Percentiles rank a stretch among this genome's conserved stretches.
phyloP scores from a whole-genome alignment of 2,329 filamentous ascomycete genomes.

The Epichloe typhina region DNA sequence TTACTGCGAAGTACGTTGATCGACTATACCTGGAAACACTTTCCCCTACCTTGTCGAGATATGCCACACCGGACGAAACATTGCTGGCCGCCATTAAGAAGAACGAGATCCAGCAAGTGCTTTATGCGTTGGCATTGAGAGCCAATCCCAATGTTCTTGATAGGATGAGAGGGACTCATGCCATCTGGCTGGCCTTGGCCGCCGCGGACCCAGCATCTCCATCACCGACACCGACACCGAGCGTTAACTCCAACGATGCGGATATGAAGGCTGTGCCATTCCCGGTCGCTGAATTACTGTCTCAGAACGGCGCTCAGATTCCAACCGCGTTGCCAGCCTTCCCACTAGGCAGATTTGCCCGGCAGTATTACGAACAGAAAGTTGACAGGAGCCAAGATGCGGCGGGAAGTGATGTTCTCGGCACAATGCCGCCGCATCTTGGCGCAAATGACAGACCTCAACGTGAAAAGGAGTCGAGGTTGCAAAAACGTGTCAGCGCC shows the following conservation, averaged over 20 bases:
- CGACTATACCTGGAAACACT: constrained; percentile 68
- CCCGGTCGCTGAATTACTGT: constrained; percentile 75
- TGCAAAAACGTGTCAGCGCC: constrained; percentile 70
- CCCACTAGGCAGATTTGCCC: constrained; percentile 67
- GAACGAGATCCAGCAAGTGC: constrained; percentile 86
- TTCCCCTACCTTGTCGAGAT: constrained; percentile 61
- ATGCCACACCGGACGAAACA: constrained; percentile 70
- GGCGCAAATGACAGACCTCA: constrained; percentile 36
- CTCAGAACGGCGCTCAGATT: constrained; percentile 89
- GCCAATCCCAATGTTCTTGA: constrained; percentile 82
- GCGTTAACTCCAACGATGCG: constrained; percentile 28
- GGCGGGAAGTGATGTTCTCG: constrained; percentile 41
- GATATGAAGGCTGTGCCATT: constrained; percentile 54
- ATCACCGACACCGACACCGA: constrained; percentile 33
- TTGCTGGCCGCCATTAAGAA: constrained; percentile 87
- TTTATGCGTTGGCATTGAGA: constrained; percentile 75
- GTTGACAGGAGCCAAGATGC: constrained; percentile 32
- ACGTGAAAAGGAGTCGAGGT: constrained; percentile 51
- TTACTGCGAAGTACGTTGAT: constrained; percentile 89
- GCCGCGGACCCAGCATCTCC: constrained; percentile 84
- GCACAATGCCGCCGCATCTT: constrained; percentile 40
- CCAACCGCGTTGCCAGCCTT: constrained; percentile 65
- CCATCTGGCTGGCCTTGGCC: constrained; percentile 80
- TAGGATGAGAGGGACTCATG: constrained; percentile 75
- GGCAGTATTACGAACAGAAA: constrained; percentile 75